Base-by-base conservation (phyloP, 2,329 filamentous ascomycete genomes). In the Cercospora nicotianae region DNA sequence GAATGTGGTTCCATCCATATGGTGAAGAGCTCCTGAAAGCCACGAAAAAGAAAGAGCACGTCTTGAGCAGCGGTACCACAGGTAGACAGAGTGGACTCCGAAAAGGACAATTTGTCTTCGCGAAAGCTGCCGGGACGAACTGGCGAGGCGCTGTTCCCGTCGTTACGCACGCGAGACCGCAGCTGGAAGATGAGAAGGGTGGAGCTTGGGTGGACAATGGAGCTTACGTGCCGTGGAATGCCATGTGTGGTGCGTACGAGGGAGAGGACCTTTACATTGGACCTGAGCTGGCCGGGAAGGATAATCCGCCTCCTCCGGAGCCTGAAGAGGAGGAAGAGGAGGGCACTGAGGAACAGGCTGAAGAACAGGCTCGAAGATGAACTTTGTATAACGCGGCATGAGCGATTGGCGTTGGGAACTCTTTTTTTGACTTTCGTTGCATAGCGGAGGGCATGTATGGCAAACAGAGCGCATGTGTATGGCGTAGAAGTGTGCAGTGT, bases 1-100 rank as follows among this genome's bases (percentile, higher is more conserved):
- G 64, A 6, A 72, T 74, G 69, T 74, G 73, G 73, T 74, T 72
- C 63, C 69, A 72, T 23, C 72, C 72, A 3, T 67, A 69, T 18
- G 57, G 67, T 8, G 67, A 70, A 26, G 26, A 55, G 18, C 62
- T 74, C 0, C 45, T 72, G 8, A 67, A 69, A 30, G 70, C 67
- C 7, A 65, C 67, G 12, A 70, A 69, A 31, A 31, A 45, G 12
- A 68, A 63, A 55, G 42, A 62, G 23, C 63, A 65, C 26, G 67
- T 59, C 3, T 62, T 60, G n/a, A 66, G 63, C 10, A 61, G 69
- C 12, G 62, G 55, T 2, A 59, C 64, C 9, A 10, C 42, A 26
- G 23, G 4, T 31, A 55, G 23, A 42, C 18, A 58, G n/a, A 26
- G 26, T 3, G 55, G 55, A 3, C 36, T 64, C 9, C 20, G 55